Conservation (phyloP, 2,329 filamentous ascomycete genomes). For the Blumeria hordei region DNA sequence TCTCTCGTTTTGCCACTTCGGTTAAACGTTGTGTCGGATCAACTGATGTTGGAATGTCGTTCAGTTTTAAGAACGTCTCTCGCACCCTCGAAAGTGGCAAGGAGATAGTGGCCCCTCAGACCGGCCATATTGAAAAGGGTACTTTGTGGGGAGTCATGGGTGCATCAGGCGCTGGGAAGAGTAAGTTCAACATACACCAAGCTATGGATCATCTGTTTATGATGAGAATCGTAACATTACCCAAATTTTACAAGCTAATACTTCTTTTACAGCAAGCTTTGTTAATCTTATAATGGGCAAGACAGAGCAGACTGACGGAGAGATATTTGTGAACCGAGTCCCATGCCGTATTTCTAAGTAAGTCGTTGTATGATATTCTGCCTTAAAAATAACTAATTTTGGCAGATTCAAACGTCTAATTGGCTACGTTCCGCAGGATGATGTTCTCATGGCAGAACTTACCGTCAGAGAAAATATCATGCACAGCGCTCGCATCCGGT, state of each 20-base stretch:
- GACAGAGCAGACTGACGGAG: constrained; percentile 23
- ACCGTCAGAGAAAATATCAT: constrained; percentile 38
- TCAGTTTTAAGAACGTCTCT: constrained; percentile 25
- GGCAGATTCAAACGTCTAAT: constrained; percentile 31
- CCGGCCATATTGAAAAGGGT: constrained; percentile 27
- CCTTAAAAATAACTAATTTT: constrained; percentile 1
- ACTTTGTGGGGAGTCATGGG: constrained; percentile 35
- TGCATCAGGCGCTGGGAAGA: constrained; percentile 32
- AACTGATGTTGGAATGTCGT: constrained; percentile 26
- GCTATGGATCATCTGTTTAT: background rate
- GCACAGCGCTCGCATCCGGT: constrained; percentile 29
- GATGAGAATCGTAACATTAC: constrained; percentile 3
- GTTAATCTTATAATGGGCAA: constrained; percentile 38
- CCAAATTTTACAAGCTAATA: background rate
- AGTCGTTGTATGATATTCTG: background rate
- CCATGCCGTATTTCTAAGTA: constrained; percentile 12
- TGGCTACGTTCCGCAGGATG: constrained; percentile 37
- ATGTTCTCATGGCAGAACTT: constrained; percentile 32
- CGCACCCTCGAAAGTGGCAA: constrained; percentile 22
- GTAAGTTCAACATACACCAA: constrained; percentile 4
- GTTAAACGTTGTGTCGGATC: constrained; percentile 27
- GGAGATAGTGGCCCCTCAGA: constrained; percentile 25
- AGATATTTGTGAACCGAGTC: constrained; percentile 24
- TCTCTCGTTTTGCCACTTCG: constrained; percentile 26
- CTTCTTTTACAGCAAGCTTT: constrained; percentile 20